Conservation (phyloP, 2,329 filamentous ascomycete species). For the Alternaria sp. region DNA sequence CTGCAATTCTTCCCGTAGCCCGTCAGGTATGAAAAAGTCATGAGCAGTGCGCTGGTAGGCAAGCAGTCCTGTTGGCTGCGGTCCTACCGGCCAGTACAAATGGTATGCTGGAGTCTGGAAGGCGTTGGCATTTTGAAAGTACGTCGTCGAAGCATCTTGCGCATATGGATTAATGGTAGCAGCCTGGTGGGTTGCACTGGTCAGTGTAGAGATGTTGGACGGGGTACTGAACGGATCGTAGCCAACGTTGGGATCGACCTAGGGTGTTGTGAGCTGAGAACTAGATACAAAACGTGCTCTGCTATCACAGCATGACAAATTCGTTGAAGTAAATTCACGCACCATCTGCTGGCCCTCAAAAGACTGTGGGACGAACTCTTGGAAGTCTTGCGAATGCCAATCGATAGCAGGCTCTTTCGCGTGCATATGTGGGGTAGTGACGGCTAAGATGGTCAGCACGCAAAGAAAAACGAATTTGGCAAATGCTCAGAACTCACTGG, state of each 20-base stretch:
- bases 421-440: constrained; percentile 56
- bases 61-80: constrained; percentile 80
- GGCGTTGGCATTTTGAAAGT: constrained; percentile 67
- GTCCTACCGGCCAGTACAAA: constrained; percentile 85
- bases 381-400: constrained; percentile 59
- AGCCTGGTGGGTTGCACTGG: constrained; percentile 50
- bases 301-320: neutral
- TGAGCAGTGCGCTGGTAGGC: constrained; percentile 87
- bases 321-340: constrained; percentile 38
- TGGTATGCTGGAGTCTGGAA: constrained; percentile 74
- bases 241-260: constrained; percentile 50
- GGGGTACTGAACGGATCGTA: constrained; percentile 58
- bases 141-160: constrained; percentile 72
- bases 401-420: constrained; percentile 58
- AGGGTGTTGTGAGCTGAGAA: constrained; percentile 16
- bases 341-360: constrained; percentile 61
- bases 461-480: constrained; percentile 5
- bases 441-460: constrained; percentile 43
- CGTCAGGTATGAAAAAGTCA: constrained; percentile 91
- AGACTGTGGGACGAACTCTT: constrained; percentile 64
- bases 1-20: constrained; percentile 85
- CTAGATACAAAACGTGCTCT: neutral
- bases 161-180: constrained; percentile 72
- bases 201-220: constrained; percentile 45
- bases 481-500: constrained; percentile 46